Conservation (phyloP, 2,329 filamentous ascomycete species). For the Neofusicoccum kwambonambiense region DNA sequence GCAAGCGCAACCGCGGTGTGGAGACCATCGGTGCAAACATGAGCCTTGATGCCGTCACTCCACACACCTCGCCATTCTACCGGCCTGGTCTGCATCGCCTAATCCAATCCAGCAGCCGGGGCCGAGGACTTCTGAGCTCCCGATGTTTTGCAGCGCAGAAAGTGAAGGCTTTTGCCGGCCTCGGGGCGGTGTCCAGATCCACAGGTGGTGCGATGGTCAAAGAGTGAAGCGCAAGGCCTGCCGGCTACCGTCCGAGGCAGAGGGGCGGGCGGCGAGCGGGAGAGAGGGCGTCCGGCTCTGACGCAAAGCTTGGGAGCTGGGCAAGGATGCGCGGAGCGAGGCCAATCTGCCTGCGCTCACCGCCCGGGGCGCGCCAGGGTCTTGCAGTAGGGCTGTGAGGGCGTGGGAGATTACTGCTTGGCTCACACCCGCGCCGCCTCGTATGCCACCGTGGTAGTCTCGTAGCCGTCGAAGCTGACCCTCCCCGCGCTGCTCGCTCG, state of each 20-base stretch:
- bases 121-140: no score
- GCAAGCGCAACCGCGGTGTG: background rate
- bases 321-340: background rate
- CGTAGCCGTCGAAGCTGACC: background rate
- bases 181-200: no score
- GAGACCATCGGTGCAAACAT: background rate
- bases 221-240: background rate
- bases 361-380: slow-evolving; percentile 6
- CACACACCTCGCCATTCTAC: no score
- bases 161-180: no score
- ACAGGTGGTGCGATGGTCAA: no score
- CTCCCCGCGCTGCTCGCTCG: background rate
- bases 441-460: slow-evolving; percentile 11
- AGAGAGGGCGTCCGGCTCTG: background rate
- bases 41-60: background rate
- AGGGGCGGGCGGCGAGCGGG: background rate
- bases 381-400: background rate
- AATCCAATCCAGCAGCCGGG: no score
- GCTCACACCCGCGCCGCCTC: background rate
- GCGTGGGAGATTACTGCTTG: background rate
- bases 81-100: background rate
- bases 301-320: background rate
- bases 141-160: no score
- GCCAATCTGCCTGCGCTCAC: background rate
- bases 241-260: background rate